Conservation (phyloP, 495 filamentous ascomycete genomes). For the Penicillium cosmopolitanum region DNA sequence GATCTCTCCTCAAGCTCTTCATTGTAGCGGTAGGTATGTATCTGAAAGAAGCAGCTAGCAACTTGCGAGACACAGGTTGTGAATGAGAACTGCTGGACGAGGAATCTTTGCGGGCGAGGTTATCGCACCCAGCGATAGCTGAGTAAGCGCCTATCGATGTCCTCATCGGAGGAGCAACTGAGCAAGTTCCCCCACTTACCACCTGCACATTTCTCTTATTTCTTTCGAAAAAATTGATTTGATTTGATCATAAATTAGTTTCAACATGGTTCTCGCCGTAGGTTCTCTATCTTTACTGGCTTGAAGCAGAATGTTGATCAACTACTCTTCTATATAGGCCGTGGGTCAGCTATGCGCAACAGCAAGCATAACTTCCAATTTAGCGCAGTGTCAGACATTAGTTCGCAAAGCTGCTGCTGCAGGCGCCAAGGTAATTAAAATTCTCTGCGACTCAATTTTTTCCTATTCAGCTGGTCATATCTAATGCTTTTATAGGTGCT, state of each 20-base stretch:
- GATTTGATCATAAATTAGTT: neutral
- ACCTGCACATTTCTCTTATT: neutral
- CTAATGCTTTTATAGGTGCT: constrained; percentile 59
- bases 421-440: constrained; percentile 69
- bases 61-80: constrained; percentile 13
- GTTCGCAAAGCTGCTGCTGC: constrained; percentile 71
- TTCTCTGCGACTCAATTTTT: neutral
- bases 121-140: constrained; percentile 33
- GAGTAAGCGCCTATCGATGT: constrained; percentile 23
- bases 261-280: constrained; percentile 44
- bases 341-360: constrained; percentile 89
- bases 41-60: constrained; percentile 11
- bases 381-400: constrained; percentile 71
- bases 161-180: constrained; percentile 5
- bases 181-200: neutral
- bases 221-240: neutral
- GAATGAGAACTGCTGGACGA: constrained; percentile 14
- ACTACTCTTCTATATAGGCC: constrained; percentile 56
- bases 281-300: constrained; percentile 2
- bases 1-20: constrained; percentile 84
- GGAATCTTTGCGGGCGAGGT: constrained; percentile 17
- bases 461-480: neutral
- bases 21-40: constrained; percentile 54
- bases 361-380: constrained; percentile 75
- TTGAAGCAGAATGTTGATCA: neutral